These are phyloP conservation scores for Lichtheimia hyalospora DNA, from an alignment of 371 early-diverging fungal genomes.

Conservation along the genomic window DNA sequence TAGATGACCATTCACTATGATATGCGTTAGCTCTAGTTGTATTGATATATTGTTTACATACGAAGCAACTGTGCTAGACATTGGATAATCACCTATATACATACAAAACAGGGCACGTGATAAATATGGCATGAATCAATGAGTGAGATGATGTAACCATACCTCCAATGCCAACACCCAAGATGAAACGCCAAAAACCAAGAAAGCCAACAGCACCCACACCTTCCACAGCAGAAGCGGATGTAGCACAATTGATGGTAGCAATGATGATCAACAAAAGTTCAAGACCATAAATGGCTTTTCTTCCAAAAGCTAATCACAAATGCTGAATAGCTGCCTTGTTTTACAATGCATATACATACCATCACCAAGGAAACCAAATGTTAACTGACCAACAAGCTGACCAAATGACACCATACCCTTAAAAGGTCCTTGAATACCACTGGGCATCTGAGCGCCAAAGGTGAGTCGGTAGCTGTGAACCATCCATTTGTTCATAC, in stretches of 20 bases:
- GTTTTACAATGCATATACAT: constrained; percentile 45
- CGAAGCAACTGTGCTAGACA: constrained; percentile 70
- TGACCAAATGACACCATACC: constrained; percentile 75
- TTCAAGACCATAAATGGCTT: constrained; percentile 66
- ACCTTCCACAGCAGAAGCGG: constrained; percentile 54
- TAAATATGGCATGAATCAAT: not conserved
- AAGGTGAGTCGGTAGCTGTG: not conserved
- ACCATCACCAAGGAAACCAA: constrained; percentile 77
- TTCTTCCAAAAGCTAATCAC: constrained; percentile 54
- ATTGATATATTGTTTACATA: not conserved
- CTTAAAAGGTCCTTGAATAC: constrained; percentile 68
- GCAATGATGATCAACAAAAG: constrained; percentile 55
- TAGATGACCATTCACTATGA: constrained; percentile 58
- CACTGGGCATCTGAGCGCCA: constrained; percentile 40
- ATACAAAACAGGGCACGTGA: not conserved
- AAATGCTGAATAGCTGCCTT: not conserved
- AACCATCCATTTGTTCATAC: not conserved
- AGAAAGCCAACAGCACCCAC: constrained; percentile 56
- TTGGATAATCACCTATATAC: constrained; percentile 49
- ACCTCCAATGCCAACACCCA: constrained; percentile 69
- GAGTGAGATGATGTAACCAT: not conserved
- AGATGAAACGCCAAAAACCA: constrained; percentile 64
- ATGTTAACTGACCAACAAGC: constrained; percentile 72
- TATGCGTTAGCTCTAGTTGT: not conserved
- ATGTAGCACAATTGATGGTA: constrained; percentile 63